Base-by-base conservation (phyloP, 495 filamentous ascomycete species). In the Neurospora discreta region DNA sequence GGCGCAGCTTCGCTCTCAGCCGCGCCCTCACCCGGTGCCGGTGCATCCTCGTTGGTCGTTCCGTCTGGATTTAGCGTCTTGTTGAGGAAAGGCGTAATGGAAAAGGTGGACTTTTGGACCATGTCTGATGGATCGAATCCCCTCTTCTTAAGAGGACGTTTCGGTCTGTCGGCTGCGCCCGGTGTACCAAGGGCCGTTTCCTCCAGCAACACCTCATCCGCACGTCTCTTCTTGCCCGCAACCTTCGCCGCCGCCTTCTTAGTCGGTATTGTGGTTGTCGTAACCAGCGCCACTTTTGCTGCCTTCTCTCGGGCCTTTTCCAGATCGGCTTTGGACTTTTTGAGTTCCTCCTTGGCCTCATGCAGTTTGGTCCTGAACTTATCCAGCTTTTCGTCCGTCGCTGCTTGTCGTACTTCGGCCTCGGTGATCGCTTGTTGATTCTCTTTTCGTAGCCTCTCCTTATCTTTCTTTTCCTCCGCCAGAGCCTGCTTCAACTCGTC, bases 41-140 rank as follows among this genome's bases (percentile, higher is more conserved):
- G 36, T 39, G 33, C 52, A 10, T 74, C 73, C 39, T 72, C 42
- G 3, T 70, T 69, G 52, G 52, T 65, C 7, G 26, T 65, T 16
- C 52, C 52, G 15, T 65, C 58, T 70, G 81, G 81, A 75, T 84
- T 90, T 52, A 86, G 83, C 8, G 90, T 92, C 69, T 92, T 90
- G 82, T 95, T 96, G 39, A 98, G 82, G 80, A 94, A 96, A 1
- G 94, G 94, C 2, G 94, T 98, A 73, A 98, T 94, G 13, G 93
- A 95, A 78, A 98, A 98, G 23, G 85, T 88, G 1, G 93, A 97
- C 79, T 97, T 97, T 74, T 96, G 93, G 33, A 91, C 93, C 41
- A 89, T 81, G 44, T 90, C 76, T 0, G 87, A 87, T 18, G 87
- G 84, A 36, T 85, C 82, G 67, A 82, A 81, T 26, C 79, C 82